Percentiles rank a stretch among this genome's conserved stretches.
Conservation (phyloP, 805 yeast genomes). For the Hanseniaspora guilliermondii region DNA sequence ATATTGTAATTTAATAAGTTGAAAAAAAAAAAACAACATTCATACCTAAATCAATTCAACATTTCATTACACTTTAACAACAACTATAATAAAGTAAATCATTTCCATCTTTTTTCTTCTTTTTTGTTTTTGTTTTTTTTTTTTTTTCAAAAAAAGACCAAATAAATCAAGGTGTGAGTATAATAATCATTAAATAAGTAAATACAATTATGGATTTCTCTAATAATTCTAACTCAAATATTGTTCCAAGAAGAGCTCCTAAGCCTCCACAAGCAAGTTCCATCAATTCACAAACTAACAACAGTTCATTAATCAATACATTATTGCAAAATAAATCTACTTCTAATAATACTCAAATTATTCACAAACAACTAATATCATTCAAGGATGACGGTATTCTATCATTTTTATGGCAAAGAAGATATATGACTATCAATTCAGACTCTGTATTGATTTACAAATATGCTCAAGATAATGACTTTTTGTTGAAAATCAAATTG, state of each 20-base stretch:
- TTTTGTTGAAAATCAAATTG: constrained; percentile 40
- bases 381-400: constrained; percentile 86
- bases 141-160: too few relatives aligned
- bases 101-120: too few relatives aligned
- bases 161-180: too few relatives aligned
- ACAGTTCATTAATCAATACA: neutral
- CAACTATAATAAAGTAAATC: too few relatives aligned
- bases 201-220: constrained; percentile 5
- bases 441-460: constrained; percentile 58
- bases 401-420: constrained; percentile 84
- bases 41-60: too few relatives aligned
- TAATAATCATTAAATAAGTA: too few relatives aligned
- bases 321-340: neutral
- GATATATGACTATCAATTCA: constrained; percentile 55
- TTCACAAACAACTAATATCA: constrained; percentile 39
- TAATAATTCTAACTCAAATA: neutral
- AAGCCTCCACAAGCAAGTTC: constrained; percentile 6
- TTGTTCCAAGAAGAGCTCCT: constrained; percentile 11
- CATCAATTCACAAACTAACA: neutral
- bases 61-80: too few relatives aligned
- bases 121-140: too few relatives aligned
- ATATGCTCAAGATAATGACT: constrained; percentile 46
- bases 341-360: neutral
- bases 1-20: neutral
- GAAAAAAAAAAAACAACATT: neutral